phyloP scores from a whole-genome alignment of 352 stramenopile species.

The Pythium folliculosum region DNA sequence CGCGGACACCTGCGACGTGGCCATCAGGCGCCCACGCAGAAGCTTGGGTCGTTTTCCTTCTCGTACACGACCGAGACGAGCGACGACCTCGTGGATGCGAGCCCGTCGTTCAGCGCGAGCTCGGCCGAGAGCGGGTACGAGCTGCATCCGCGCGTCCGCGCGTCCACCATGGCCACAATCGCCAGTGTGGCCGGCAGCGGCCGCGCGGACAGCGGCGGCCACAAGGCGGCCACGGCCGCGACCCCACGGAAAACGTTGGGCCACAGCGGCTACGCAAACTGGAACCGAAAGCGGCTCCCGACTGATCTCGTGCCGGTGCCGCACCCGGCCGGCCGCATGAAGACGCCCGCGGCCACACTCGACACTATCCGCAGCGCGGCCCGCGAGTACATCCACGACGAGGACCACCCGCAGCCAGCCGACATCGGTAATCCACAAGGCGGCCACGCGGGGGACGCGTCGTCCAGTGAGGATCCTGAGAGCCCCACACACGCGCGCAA shows the following conservation, averaged over 20 bases:
- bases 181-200: slow-evolving; percentile 1
- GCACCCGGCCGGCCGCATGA: slow-evolving; percentile 10
- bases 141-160: slow-evolving; percentile 9
- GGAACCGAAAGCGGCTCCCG: slow-evolving; percentile 23
- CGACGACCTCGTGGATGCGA: slow-evolving; percentile 38
- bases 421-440: slow-evolving; percentile 25
- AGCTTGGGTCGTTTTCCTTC: slow-evolving; percentile 62
- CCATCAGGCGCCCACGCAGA: slow-evolving; percentile 17
- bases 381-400: not conserved
- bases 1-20: not conserved
- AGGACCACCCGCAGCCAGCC: not conserved
- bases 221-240: not conserved
- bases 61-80: slow-evolving; percentile 75
- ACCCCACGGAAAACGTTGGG: not conserved
- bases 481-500: slow-evolving; percentile 5
- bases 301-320: slow-evolving; percentile 29
- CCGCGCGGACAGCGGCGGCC: not conserved
- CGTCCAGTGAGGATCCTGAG: slow-evolving; percentile 7
- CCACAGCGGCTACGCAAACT: slow-evolving; percentile 22
- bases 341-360: slow-evolving; percentile 2
- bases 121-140: slow-evolving; percentile 18
- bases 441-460: slow-evolving; percentile 6
- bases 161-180: slow-evolving; percentile 9
- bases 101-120: slow-evolving; percentile 28
- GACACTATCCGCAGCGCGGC: slow-evolving; percentile 6